phyloP scores from a whole-genome alignment of 495 filamentous ascomycete genomes.

The Podospora pseudopauciseta region DNA sequence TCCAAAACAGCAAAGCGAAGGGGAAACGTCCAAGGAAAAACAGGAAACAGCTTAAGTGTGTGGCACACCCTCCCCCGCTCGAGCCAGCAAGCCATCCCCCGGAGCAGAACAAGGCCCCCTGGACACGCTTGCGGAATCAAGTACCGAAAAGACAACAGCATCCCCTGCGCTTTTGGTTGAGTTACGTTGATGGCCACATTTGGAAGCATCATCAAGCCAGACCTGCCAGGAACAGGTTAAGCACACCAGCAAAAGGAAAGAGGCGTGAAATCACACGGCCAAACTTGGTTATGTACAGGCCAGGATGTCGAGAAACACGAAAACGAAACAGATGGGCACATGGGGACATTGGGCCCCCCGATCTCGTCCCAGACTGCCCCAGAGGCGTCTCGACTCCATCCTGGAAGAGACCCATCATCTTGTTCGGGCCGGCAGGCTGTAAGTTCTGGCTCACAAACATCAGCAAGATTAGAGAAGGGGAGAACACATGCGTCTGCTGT shows the following conservation, averaged over 20 bases:
- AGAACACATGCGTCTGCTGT: not conserved
- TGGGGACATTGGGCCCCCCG: not conserved
- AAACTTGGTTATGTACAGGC: slow-evolving; percentile 7
- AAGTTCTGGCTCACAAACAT: not conserved
- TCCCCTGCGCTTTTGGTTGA: not conserved
- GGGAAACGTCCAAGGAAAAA: slow-evolving; percentile 5
- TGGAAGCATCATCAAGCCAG: slow-evolving; percentile 13
- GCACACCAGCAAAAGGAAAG: slow-evolving; percentile 17
- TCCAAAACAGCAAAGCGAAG: slow-evolving; percentile 5
- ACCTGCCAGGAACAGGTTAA: slow-evolving; percentile 3
- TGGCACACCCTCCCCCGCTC: slow-evolving; percentile 5
- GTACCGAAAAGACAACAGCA: slow-evolving; percentile 25
- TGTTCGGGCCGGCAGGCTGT: not conserved
- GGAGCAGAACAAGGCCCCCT: slow-evolving; percentile 14
- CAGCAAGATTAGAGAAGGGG: not conserved
- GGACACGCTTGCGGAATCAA: slow-evolving; percentile 30
- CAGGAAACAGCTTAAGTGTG: slow-evolving; percentile 1
- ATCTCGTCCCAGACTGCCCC: not conserved
- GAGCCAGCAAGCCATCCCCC: slow-evolving; percentile 4
- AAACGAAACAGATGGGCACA: not conserved
- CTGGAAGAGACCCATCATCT: not conserved
- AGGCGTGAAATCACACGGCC: slow-evolving; percentile 7
- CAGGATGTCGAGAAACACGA: slow-evolving; percentile 11
- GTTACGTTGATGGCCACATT: slow-evolving; percentile 8
- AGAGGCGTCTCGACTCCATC: not conserved